Base-by-base conservation (phyloP, 805 yeast species). In the Starmerella apicola region DNA sequence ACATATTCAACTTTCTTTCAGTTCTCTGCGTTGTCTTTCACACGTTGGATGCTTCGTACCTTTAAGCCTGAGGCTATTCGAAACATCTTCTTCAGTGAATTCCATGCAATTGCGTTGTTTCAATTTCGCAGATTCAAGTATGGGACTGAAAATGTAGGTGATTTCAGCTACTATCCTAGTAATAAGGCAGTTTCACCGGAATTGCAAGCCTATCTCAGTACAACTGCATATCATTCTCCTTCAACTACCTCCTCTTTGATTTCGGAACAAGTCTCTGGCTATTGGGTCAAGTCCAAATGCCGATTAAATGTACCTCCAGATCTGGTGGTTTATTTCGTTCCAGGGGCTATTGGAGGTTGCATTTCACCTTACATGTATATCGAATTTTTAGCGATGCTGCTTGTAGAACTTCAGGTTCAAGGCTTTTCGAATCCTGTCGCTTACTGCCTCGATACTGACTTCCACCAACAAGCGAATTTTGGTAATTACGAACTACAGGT, bases 371-470 rank as follows among this genome's bases (percentile, higher is more conserved):
- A 63, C 45, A 60, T 65, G 42, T 70, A 69, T 43, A 40, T 61
- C 10, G 77, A 72, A 50, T 72, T 60, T 47, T 42, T 71, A 28
- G 56, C 63, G 32, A 55, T 67, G 3, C 46, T 69, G 33, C 59
- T 65, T 20, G 60, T 64, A 2, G 54, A 66, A 16, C 55, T 72
- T 25, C 58, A 64, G 21, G 55, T 65, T 37, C 72, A 68, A 46
- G 77, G 77, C 1, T 71, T 72, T 46, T 42, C 52, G 19, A 68
- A 65, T 45, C 77, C 78, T 1, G 65, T 61, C 3, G 56, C 67
- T 3, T 65, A 65, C 30, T 57, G 68, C 6, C 54, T 64, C 17
- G 61, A 66, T 20, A 54, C 55, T 24, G 34, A 50, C 17, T 42
- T 35, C 32, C 51, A 39, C 2, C 32, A 26, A 9, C 57, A 56